Percentiles rank a stretch among this genome's conserved stretches.
Conservation (phyloP, 1,139 yeast species). For the Saccharomycopsis hybrid region DNA sequence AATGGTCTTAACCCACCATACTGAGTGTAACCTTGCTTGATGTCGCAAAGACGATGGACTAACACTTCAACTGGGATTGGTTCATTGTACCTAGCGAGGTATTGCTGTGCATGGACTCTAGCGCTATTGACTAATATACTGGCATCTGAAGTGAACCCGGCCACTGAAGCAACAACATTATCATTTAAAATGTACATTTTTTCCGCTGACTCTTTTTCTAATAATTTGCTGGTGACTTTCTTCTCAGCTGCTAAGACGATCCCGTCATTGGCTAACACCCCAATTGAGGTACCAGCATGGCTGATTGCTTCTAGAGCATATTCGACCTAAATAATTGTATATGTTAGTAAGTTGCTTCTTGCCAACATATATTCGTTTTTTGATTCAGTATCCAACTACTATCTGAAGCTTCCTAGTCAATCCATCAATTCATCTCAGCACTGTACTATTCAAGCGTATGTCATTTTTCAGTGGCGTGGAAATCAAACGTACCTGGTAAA, state of each 20-base stretch:
- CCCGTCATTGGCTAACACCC: constrained; percentile 86
- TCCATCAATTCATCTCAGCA: too few relatives aligned
- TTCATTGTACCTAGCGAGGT: constrained; percentile 80
- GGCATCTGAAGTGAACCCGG: constrained; percentile 98
- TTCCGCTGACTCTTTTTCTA: constrained; percentile 93
- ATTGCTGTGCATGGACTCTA: constrained; percentile 77
- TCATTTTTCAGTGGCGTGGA: too few relatives aligned
- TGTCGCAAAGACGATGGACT: constrained; percentile 84
- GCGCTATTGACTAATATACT: constrained; percentile 84
- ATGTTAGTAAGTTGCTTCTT: too few relatives aligned
- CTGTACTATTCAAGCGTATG: too few relatives aligned
- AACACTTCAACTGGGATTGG: constrained; percentile 88
- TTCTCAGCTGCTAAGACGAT: constrained; percentile 95
- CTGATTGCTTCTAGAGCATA: constrained; percentile 97
- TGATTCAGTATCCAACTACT: too few relatives aligned
- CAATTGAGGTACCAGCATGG: constrained; percentile 97
- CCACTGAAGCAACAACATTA: constrained; percentile 88
- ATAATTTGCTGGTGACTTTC: constrained; percentile 83
- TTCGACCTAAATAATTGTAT: constrained; percentile 52
- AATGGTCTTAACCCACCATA: constrained; percentile 98
- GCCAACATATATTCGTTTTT: too few relatives aligned
- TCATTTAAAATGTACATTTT: constrained; percentile 81
- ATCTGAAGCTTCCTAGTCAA: too few relatives aligned
- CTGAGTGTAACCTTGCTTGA: constrained; percentile 97
- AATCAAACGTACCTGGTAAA: constrained; percentile 76